These are phyloP conservation scores for Paspalum notatum DNA, from an alignment of 176 grass and related monocot genomes.

Conservation along the genomic window DNA sequence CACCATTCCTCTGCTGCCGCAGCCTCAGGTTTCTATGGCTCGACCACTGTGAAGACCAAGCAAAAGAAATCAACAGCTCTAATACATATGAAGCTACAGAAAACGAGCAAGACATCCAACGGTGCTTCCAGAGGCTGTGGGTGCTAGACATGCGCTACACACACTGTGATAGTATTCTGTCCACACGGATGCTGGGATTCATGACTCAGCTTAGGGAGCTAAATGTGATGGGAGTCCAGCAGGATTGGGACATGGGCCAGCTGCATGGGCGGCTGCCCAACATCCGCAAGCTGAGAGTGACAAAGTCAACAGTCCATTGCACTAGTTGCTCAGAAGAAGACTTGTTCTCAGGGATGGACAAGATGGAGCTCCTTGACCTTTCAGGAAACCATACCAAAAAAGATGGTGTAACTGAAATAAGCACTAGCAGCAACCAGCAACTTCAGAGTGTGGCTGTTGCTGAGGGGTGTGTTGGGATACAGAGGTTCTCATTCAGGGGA, in stretches of 20 bases:
- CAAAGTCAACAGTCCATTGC: not conserved
- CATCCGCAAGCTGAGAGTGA: slow-evolving; percentile 16
- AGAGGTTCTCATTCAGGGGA: not conserved
- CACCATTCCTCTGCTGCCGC: not conserved
- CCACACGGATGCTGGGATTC: not conserved
- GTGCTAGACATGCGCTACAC: not conserved
- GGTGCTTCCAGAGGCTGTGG: not conserved
- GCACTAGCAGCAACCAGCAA: not conserved
- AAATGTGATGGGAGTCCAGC: not conserved
- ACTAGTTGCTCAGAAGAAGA: not conserved
- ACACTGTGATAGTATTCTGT: not conserved
- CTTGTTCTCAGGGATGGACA: not conserved
- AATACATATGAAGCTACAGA: not conserved
- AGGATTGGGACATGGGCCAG: not conserved
- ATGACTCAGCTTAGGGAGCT: slow-evolving; percentile 11
- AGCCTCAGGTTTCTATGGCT: not conserved
- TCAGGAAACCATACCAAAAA: not conserved
- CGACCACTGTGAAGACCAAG: not conserved
- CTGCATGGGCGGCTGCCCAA: slow-evolving; percentile 1
- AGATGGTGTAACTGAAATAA: not conserved
- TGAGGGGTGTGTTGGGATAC: not conserved
- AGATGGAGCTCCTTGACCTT: slow-evolving; percentile 18
- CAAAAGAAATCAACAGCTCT: too few relatives aligned
- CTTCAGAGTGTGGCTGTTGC: not conserved
- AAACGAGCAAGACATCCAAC: not conserved